These are phyloP conservation scores for Leptodontidium sp. DNA, from an alignment of 2,329 filamentous ascomycete genomes.

Conservation along the genomic window DNA sequence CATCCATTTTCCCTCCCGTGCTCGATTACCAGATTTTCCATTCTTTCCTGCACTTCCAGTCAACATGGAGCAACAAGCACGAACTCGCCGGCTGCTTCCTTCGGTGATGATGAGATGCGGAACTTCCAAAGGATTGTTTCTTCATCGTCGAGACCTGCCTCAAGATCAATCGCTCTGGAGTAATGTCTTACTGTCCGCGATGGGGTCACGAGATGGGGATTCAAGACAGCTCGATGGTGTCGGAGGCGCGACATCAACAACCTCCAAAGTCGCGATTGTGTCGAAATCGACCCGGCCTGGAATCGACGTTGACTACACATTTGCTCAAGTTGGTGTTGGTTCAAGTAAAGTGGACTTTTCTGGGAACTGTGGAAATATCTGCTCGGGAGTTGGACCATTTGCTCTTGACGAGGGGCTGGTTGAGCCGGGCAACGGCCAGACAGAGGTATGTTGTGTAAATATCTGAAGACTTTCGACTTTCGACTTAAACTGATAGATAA, in stretches of 20 bases:
- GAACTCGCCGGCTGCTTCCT: constrained; percentile 8
- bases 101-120: constrained; percentile 24
- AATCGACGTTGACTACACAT: constrained; percentile 72
- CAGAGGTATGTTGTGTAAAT: constrained; percentile 15
- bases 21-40: not conserved
- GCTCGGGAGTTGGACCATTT: constrained; percentile 65
- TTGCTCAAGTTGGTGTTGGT: constrained; percentile 71
- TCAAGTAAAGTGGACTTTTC: constrained; percentile 67
- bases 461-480: not conserved
- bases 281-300: constrained; percentile 55
- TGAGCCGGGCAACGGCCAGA: constrained; percentile 37
- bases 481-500: not conserved
- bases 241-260: constrained; percentile 71
- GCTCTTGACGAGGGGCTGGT: constrained; percentile 63
- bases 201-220: constrained; percentile 70
- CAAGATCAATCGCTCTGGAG: constrained; percentile 53
- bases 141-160: constrained; percentile 61
- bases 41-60: not conserved
- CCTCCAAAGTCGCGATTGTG: constrained; percentile 74
- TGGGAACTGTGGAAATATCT: constrained; percentile 79
- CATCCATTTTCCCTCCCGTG: not conserved
- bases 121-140: constrained; percentile 62
- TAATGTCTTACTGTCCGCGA: constrained; percentile 63
- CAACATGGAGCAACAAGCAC: not conserved
- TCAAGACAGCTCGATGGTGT: constrained; percentile 76